Evolutionary conservation across 163 green algal species (phyloP), one percentile per base, ranked within the genome.

Genomic region (Coccomyxa subellipsoidea): DNA sequence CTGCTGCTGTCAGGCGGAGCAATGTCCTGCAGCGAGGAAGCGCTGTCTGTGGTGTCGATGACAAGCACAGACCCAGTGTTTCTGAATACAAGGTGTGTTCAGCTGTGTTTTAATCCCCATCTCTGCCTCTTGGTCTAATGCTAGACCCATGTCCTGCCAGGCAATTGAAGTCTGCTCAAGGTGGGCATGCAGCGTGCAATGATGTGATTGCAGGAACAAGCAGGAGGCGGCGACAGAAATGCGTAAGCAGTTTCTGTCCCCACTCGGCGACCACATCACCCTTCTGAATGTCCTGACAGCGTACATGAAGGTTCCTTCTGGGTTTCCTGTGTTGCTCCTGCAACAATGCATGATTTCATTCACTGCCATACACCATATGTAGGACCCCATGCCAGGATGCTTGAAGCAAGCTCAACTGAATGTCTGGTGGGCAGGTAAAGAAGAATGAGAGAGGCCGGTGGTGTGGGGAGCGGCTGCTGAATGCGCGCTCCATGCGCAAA

Each of bases 381-480:
- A n/a, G n/a, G n/a, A n/a, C n/a, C n/a, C n/a, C n/a, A n/a, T n/a
- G n/a, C n/a, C n/a, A n/a, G n/a, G n/a, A n/a, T n/a, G n/a, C n/a
- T n/a, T n/a, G n/a, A n/a, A n/a, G n/a, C n/a, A n/a, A n/a, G n/a
- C 21, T 1, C 3, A 7, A 59, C 47, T 59, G 47, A 5, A 12
- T 59, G 2, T 2, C 47, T 54, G 40, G 23, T 18, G 25, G 29
- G 54, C 79, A 84, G 84, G 82, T 90, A 34, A 66, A 39, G 34
- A 54, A 85, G 32, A 86, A 87, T 76, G 80, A 89, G 9, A 85
- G 88, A 7, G 84, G 77, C 0, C 18, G 69, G 2, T 98, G 95
- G 95, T 97, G 93, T 81, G 81, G 75, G 5, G 90, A 96, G 38
- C 91, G 94, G 85, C 95, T 92, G 80, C 76, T 98, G 40, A 98